Evolutionary conservation across 805 yeast species (phyloP).

Genomic region (Metschnikowia gelsemii): DNA sequence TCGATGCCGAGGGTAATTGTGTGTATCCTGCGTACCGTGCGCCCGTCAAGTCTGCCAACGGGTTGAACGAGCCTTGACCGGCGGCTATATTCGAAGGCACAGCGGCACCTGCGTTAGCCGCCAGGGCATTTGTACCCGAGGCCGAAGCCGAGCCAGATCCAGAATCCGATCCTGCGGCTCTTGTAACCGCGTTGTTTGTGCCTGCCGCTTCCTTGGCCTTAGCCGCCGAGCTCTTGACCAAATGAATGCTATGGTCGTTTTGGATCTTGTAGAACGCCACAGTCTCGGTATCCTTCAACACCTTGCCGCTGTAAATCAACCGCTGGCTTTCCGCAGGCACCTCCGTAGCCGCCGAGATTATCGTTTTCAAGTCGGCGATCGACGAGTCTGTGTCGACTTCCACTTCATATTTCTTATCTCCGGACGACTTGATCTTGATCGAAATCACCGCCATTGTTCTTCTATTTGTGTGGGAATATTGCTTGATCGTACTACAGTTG

Average conservation of each 20-base stretch:
- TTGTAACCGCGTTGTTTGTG: conserved; percentile 15
- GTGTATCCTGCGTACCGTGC: conserved; percentile 94
- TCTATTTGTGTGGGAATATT: neutral
- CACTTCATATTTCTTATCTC: conserved; percentile 77
- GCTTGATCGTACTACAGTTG: neutral
- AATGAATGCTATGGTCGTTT: conserved; percentile 81
- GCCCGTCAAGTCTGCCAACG: conserved; percentile 88
- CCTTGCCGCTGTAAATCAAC: conserved; percentile 90
- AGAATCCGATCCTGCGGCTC: conserved; percentile 1
- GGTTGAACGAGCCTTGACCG: conserved; percentile 87
- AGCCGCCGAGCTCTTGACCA: conserved; percentile 66
- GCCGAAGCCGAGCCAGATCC: neutral
- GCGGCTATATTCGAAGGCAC: conserved; percentile 82
- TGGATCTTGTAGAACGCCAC: conserved; percentile 76
- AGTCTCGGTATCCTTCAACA: conserved; percentile 79
- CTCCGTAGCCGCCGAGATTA: conserved; percentile 58
- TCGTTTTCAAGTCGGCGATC: conserved; percentile 66
- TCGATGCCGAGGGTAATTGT: conserved; percentile 79
- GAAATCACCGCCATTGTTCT: conserved; percentile 27
- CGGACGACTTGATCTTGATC: conserved; percentile 50
- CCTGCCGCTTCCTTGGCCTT: conserved; percentile 20
- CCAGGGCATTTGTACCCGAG: neutral
- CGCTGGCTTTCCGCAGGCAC: conserved; percentile 81
- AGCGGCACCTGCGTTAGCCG: conserved; percentile 5
- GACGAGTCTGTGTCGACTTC: conserved; percentile 52